A percentile compares a stretch with the other conserved stretches of the same genome.
These are phyloP conservation scores for Silene vulgaris DNA, from an alignment of 179 eudicot genomes.

Conservation along the genomic window DNA sequence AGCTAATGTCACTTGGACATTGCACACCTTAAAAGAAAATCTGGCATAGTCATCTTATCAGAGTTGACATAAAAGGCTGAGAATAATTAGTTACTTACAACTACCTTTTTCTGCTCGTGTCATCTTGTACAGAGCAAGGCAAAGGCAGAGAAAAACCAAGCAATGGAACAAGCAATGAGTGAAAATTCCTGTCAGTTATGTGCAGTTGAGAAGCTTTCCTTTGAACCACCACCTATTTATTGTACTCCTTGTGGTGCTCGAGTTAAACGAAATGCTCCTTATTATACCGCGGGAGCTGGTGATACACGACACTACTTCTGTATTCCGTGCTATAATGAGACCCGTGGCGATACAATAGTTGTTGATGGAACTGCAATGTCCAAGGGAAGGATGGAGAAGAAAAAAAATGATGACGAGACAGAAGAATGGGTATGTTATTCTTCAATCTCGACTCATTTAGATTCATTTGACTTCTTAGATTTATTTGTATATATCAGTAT, in stretches of 20 bases:
- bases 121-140: constrained; percentile 65
- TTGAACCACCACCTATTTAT: constrained; percentile 96
- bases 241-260: constrained; percentile 91
- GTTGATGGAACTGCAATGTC: constrained; percentile 64
- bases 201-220: constrained; percentile 91
- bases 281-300: constrained; percentile 77
- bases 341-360: constrained; percentile 78
- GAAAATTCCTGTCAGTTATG: constrained; percentile 97
- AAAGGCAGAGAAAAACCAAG: constrained; percentile 89
- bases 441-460: not conserved
- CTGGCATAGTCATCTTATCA: not conserved
- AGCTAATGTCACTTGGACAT: not conserved
- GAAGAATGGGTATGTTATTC: constrained; percentile 81
- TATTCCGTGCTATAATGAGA: constrained; percentile 77
- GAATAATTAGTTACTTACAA: not conserved
- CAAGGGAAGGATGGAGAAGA: constrained; percentile 77
- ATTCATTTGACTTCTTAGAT: not conserved
- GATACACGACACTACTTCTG: constrained; percentile 86
- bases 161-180: constrained; percentile 89
- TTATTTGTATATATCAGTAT: not conserved
- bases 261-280: constrained; percentile 86
- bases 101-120: not conserved
- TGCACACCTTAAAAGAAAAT: constrained; percentile 9
- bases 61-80: not conserved
- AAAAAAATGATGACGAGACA: constrained; percentile 93